Base-by-base conservation (phyloP, 148 eudicot species). In the Drosera capensis region DNA sequence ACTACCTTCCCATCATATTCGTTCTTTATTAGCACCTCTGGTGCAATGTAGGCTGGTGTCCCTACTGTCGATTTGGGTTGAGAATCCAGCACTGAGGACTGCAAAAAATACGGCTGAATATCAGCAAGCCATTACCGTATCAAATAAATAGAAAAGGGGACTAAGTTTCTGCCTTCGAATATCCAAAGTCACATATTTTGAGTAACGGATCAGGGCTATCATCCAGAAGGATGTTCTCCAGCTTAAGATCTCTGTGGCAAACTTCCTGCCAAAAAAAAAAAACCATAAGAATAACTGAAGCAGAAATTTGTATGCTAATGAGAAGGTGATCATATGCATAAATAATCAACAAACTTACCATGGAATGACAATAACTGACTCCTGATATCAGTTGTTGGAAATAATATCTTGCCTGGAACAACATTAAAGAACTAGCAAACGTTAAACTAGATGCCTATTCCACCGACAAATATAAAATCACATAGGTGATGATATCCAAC, bases 61-160 rank as follows among this genome's bases (percentile, higher is more conserved):
- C 93, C 93, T 0, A 82, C 94, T 0, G 86, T 78, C 12, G 94
- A 82, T 66, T 82, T 82, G 3, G 94, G 94, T 56, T 75, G 82
- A 13, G 94, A 82, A 54, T 82, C 86, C 23, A 82, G 55, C 36
- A 72, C 80, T 2, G 94, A 57, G 34, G 94, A 82, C 80, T 82
- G 58, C 20, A 23, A 54, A 35, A 46, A 45, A 36, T 28, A 15
- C 38, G n/a, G 38, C n/a, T 34, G 3, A 34, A 34, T 34, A 11
- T 34, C 14, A 34, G 13, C 9, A 5, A 5, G 11, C 38, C 3
- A 34, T 34, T 5, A 34, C 11, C n/a, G 14, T 34, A 5, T 34
- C 3, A 13, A 34, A 4, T 5, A 11, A 34, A 9, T 34, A 34
- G 4, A 28, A 9, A 28, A 28, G 31, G 31, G 31, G 31, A 4